These are phyloP conservation scores for Sindora glabra DNA, from an alignment of 306 rosid species.

Conservation along the genomic window DNA sequence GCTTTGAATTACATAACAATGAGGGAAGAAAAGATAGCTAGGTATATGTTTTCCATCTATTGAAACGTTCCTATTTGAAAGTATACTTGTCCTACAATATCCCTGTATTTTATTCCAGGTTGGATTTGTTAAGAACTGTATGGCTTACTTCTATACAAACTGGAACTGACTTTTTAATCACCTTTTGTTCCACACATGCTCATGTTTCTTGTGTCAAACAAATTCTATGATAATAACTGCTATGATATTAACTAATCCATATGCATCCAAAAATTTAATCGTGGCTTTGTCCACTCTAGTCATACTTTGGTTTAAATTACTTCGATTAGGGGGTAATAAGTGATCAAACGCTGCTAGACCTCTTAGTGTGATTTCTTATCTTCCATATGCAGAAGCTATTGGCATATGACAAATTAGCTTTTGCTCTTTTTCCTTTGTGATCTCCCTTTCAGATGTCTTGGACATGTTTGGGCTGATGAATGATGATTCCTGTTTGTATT, in stretches of 20 bases:
- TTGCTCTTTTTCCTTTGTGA: not conserved
- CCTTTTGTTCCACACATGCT: conserved; percentile 1
- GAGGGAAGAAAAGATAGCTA: conserved; percentile 66
- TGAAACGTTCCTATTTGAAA: not conserved
- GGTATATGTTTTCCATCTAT: conserved; percentile 31
- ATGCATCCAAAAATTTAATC: not conserved
- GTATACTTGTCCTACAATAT: not conserved
- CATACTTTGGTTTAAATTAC: not conserved
- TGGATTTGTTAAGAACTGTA: not conserved
- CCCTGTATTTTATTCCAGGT: not conserved
- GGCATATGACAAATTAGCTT: not conserved
- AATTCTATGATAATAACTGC: not conserved
- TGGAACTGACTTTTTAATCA: not conserved
- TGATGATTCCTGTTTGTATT: not conserved
- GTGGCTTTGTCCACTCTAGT: not conserved
- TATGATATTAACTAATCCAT: not conserved
- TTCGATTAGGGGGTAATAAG: not conserved
- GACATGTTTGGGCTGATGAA: not conserved
- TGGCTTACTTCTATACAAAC: not conserved
- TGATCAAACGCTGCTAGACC: not conserved
- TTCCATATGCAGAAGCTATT: not conserved
- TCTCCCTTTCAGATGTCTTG: not conserved
- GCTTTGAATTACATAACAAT: conserved; percentile 62
- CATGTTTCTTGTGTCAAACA: conserved; percentile 1
- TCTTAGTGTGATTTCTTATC: not conserved